Conservation (phyloP, 1,284 basidiomycete genomes). For the Pholiota adiposa region DNA sequence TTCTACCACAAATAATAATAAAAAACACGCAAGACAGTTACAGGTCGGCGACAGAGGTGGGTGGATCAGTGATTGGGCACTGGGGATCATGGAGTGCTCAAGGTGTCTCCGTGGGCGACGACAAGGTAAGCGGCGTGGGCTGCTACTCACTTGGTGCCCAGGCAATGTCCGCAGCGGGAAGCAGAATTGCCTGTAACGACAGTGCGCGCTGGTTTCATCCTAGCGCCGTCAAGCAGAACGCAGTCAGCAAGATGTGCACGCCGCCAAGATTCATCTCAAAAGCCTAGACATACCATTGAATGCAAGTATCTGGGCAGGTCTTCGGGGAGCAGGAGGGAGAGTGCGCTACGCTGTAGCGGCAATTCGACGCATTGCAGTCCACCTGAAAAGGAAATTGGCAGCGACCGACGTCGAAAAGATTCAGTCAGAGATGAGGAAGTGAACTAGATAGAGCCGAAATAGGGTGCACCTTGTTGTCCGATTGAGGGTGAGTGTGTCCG, state of each 20-base stretch:
- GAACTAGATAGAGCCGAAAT: constrained; percentile 18
- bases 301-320: constrained; percentile 38
- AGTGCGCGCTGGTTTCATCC: constrained; percentile 32
- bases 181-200: constrained; percentile 21
- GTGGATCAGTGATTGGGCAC: neutral
- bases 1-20: neutral
- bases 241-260: neutral
- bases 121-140: neutral
- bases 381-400: constrained; percentile 30
- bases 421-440: neutral
- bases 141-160: neutral
- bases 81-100: no score
- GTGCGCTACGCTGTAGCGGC: constrained; percentile 45
- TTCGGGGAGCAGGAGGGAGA: constrained; percentile 30
- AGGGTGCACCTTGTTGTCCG: constrained; percentile 30
- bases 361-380: constrained; percentile 40
- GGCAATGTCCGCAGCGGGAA: constrained; percentile 26
- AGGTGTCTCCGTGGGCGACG: neutral
- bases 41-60: neutral
- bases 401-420: neutral
- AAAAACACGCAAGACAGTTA: neutral
- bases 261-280: neutral
- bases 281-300: constrained; percentile 38
- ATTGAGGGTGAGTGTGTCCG: constrained; percentile 37
- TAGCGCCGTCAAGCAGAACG: constrained; percentile 9